Percentiles rank a stretch among this genome's conserved stretches.
These are phyloP conservation scores for Solanum bukasovii DNA, from an alignment of 257 asterid genomes.

Conservation along the genomic window DNA sequence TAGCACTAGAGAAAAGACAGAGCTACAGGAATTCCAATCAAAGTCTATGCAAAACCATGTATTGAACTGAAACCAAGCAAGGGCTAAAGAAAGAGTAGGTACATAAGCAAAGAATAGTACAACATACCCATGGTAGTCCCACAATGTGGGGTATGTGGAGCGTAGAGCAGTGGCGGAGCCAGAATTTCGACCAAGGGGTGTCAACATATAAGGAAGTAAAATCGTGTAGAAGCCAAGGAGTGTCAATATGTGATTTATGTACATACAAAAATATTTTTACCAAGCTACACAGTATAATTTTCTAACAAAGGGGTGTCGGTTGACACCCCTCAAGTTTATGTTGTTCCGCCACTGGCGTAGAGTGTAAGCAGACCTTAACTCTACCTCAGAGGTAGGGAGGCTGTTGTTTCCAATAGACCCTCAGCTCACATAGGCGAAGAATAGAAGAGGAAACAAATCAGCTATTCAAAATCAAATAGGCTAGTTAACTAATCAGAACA, in stretches of 20 bases:
- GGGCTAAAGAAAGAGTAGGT: neutral
- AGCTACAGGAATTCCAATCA: neutral
- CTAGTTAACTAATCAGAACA: neutral
- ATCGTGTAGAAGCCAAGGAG: neutral
- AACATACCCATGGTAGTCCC: neutral
- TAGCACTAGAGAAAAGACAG: neutral
- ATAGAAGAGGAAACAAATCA: neutral
- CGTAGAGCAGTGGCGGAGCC: neutral
- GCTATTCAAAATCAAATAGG: neutral
- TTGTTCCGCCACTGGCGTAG: neutral
- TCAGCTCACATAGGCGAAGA: neutral
- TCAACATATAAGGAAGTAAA: neutral
- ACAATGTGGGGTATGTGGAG: neutral
- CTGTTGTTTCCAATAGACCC: too few species aligned
- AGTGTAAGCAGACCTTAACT: neutral
- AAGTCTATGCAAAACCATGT: neutral
- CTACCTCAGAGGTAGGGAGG: neutral
- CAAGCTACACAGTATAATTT: neutral
- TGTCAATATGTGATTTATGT: neutral
- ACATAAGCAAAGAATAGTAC: neutral
- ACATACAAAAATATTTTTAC: neutral
- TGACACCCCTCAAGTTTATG: neutral
- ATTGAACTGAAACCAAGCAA: neutral
- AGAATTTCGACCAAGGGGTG: neutral
- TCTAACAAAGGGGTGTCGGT: neutral